Percentiles rank a stretch among this genome's conserved stretches.
Conservation (phyloP, 2,329 filamentous ascomycete species). For the Polytolypa hystricis region DNA sequence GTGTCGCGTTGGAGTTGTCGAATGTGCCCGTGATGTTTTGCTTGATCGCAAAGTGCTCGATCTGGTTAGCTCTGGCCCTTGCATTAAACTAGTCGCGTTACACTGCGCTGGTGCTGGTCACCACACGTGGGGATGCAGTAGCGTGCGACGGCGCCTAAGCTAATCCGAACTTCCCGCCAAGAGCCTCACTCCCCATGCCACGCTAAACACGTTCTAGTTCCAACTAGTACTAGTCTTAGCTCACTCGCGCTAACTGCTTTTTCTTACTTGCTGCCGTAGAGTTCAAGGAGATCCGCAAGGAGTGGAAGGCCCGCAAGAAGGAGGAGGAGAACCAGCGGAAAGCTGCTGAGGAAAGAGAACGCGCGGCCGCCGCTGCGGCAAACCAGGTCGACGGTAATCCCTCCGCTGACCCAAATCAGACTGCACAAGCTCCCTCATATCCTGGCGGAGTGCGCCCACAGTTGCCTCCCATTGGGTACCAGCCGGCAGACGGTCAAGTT, state of each 20-base stretch:
- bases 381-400: conserved; percentile 40
- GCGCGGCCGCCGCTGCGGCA: conserved; percentile 50
- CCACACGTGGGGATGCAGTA: conserved; percentile 37
- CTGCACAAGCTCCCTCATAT: conserved; percentile 31
- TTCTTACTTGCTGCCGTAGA: conserved; percentile 43
- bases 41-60: conserved; percentile 26
- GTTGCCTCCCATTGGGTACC: conserved; percentile 65
- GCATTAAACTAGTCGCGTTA: conserved; percentile 34
- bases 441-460: conserved; percentile 48
- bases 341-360: conserved; percentile 73
- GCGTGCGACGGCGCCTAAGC: conserved; percentile 38
- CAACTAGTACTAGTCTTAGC: conserved; percentile 11
- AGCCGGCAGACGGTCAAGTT: conserved; percentile 44
- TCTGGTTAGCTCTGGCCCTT: conserved; percentile 27
- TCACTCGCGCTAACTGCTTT: neutral
- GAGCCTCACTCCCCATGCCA: conserved; percentile 6
- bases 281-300: conserved; percentile 97
- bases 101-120: conserved; percentile 35
- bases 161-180: conserved; percentile 27
- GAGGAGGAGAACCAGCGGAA: conserved; percentile 87
- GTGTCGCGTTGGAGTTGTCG: conserved; percentile 22
- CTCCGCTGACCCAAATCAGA: conserved; percentile 36
- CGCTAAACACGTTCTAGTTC: neutral
- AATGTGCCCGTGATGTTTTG: conserved; percentile 12
- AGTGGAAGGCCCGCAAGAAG: conserved; percentile 99